A percentile compares a stretch with the other conserved stretches of the same genome.
Conservation (phyloP, 148 eudicot species). For the Chenopodium suecicum region DNA sequence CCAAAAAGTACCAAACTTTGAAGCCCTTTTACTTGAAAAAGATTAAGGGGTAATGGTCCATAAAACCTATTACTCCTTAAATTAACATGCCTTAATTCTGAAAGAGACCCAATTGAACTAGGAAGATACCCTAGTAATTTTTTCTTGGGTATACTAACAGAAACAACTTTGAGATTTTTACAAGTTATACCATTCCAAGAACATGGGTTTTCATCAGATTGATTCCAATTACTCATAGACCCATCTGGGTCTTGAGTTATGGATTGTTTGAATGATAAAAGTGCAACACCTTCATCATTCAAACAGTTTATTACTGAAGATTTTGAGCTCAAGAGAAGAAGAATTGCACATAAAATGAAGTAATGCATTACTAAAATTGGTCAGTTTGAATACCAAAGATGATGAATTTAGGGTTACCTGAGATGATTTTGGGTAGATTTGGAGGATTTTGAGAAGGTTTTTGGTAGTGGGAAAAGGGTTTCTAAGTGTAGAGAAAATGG, state of each 20-base stretch:
- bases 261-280: constrained; percentile 62
- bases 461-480: constrained; percentile 31
- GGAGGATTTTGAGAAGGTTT: constrained; percentile 20
- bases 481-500: constrained; percentile 37
- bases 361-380: constrained; percentile 41
- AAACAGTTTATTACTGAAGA: constrained; percentile 34
- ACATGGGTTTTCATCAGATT: constrained; percentile 77
- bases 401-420: constrained; percentile 27
- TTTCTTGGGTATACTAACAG: constrained; percentile 82
- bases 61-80: constrained; percentile 65
- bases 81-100: constrained; percentile 76
- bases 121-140: constrained; percentile 67
- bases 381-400: not conserved
- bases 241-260: constrained; percentile 75
- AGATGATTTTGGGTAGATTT: constrained; percentile 9
- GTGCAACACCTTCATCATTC: constrained; percentile 82
- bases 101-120: constrained; percentile 58
- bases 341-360: constrained; percentile 34
- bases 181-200: constrained; percentile 97
- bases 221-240: constrained; percentile 74
- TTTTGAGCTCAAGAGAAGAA: constrained; percentile 35
- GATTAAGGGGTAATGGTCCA: constrained; percentile 64
- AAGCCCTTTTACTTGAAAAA: constrained; percentile 63
- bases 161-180: constrained; percentile 65
- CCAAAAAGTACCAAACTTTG: constrained; percentile 89